These are phyloP conservation scores for Dothidotthia symphoricarpi DNA, from an alignment of 2,329 filamentous ascomycete species.

Conservation along the genomic window DNA sequence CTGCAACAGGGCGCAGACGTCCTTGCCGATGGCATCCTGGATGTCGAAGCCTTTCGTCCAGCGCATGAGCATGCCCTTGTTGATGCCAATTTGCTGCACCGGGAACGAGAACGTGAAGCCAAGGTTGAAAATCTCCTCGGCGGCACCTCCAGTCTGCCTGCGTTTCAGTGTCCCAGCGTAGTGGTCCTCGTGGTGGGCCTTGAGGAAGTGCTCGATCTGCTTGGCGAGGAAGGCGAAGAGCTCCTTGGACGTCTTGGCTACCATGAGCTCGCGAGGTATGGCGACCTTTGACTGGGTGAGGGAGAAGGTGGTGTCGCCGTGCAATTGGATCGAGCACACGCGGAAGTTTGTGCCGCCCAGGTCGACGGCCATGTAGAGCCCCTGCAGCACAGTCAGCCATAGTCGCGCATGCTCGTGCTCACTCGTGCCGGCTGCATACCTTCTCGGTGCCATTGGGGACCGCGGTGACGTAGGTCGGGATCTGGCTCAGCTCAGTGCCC, in stretches of 20 bases:
- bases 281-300: constrained; percentile 89
- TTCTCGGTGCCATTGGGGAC: constrained; percentile 98
- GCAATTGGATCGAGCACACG: constrained; percentile 90
- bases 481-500: constrained; percentile 84
- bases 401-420: background rate
- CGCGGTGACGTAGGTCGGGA: constrained; percentile 92
- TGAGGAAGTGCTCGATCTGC: constrained; percentile 86
- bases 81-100: constrained; percentile 89
- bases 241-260: constrained; percentile 78
- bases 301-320: constrained; percentile 93
- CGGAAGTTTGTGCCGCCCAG: constrained; percentile 98
- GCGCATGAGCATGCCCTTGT: constrained; percentile 88
- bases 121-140: constrained; percentile 82
- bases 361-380: constrained; percentile 92
- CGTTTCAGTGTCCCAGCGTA: constrained; percentile 70
- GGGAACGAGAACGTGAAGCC: constrained; percentile 99
- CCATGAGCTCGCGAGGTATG: constrained; percentile 88
- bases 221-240: constrained; percentile 91
- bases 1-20: constrained; percentile 89
- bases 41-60: constrained; percentile 99
- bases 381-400: constrained; percentile 53
- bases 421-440: constrained; percentile 67
- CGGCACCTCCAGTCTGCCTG: constrained; percentile 60
- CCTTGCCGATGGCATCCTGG: constrained; percentile 86
- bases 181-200: constrained; percentile 82